A percentile compares a stretch with the other conserved stretches of the same genome.
These are phyloP conservation scores for Saccharomyces pastorianus DNA, from an alignment of 1,139 yeast genomes.

Conservation along the genomic window DNA sequence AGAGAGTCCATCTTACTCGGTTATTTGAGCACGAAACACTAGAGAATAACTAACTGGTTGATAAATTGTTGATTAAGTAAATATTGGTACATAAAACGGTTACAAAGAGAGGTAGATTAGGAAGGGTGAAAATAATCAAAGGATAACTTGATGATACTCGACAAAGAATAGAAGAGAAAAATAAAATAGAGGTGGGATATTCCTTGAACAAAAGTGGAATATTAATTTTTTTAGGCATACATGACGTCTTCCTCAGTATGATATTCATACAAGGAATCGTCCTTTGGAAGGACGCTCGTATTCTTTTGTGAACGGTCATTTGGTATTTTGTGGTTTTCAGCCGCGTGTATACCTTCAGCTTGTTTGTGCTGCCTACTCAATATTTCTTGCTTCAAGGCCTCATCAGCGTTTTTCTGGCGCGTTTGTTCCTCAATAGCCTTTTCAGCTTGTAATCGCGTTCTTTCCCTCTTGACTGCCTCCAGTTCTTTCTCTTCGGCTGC, in stretches of 20 bases:
- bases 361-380: constrained; percentile 10
- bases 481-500: constrained; percentile 9
- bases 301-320: neutral
- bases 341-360: constrained; percentile 13
- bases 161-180: neutral
- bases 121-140: neutral
- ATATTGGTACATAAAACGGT: neutral
- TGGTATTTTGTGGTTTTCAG: constrained; percentile 2
- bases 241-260: constrained; percentile 25
- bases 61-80: neutral
- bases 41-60: neutral
- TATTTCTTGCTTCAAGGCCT: constrained; percentile 9
- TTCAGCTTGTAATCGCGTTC: constrained; percentile 9
- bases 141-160: neutral
- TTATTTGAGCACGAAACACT: neutral
- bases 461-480: constrained; percentile 9
- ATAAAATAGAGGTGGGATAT: neutral
- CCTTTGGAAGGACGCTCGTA: constrained; percentile 3
- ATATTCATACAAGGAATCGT: constrained; percentile 22
- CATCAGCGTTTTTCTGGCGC: constrained; percentile 9
- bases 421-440: constrained; percentile 14
- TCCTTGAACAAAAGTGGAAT: neutral
- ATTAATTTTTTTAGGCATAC: constrained; percentile 4
- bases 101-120: neutral
- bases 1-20: neutral